Conservation (phyloP, 495 filamentous ascomycete genomes). For the Mytilinidion resinicola region DNA sequence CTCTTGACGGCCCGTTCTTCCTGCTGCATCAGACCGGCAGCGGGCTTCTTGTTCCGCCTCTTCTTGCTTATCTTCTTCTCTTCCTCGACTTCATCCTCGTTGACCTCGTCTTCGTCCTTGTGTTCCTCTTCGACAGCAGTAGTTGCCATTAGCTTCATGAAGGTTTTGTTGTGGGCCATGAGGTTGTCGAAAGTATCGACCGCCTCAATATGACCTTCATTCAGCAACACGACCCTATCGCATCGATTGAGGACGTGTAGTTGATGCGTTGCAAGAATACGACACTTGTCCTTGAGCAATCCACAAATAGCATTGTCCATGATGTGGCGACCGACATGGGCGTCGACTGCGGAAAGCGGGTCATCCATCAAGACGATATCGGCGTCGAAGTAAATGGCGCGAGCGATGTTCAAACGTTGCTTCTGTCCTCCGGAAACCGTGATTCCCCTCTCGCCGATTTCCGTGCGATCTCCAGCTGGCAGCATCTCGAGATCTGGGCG, state of each 20-base stretch:
- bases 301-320: constrained; percentile 94
- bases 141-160: constrained; percentile 74
- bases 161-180: constrained; percentile 65
- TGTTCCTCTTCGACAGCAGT: constrained; percentile 67
- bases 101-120: constrained; percentile 35
- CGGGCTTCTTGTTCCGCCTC: constrained; percentile 51
- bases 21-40: constrained; percentile 72
- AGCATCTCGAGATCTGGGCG: constrained; percentile 69
- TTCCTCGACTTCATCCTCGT: constrained; percentile 41
- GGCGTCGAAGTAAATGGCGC: constrained; percentile 50
- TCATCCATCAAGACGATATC: constrained; percentile 50
- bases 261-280: constrained; percentile 91
- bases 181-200: constrained; percentile 84
- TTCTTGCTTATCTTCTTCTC: constrained; percentile 50
- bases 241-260: constrained; percentile 86
- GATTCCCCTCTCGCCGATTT: constrained; percentile 75
- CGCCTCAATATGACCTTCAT: constrained; percentile 72
- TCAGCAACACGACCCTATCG: constrained; percentile 86
- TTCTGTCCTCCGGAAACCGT: constrained; percentile 81
- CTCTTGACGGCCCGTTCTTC: constrained; percentile 81
- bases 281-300: constrained; percentile 77
- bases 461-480: constrained; percentile 63
- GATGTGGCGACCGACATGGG: constrained; percentile 72
- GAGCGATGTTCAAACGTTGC: constrained; percentile 61
- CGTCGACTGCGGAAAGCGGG: constrained; percentile 48